A percentile compares a stretch with the other conserved stretches of the same genome.
Evolutionary conservation across 345 rosid genomes (phyloP).

Genomic region (Hypericum perforatum): DNA sequence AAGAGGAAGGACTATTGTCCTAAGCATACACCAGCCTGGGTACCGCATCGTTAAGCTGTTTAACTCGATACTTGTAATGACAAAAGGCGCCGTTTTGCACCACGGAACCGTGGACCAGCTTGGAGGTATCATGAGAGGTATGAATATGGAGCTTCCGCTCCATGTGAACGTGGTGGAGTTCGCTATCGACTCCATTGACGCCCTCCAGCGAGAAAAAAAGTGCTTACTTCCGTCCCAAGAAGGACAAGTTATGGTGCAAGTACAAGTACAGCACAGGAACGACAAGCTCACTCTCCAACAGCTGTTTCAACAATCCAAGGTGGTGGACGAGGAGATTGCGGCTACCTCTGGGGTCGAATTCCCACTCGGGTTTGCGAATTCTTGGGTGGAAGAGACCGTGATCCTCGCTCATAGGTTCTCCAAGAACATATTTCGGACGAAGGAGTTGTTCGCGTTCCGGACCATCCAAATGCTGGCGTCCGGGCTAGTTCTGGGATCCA

Average conservation of each 20-base stretch:
- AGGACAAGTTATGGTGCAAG: slow-evolving; percentile 16
- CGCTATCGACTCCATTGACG: slow-evolving; percentile 70
- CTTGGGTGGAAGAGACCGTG: slow-evolving; percentile 53
- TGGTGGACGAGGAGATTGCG: slow-evolving; percentile 39
- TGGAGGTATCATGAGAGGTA: slow-evolving; percentile 27
- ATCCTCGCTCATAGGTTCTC: slow-evolving; percentile 83
- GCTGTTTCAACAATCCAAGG: slow-evolving; percentile 74
- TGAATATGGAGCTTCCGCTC: slow-evolving; percentile 55
- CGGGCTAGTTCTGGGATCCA: slow-evolving; percentile 81
- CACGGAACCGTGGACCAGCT: slow-evolving; percentile 77
- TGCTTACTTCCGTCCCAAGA: slow-evolving; percentile 9
- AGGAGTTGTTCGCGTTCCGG: slow-evolving; percentile 72
- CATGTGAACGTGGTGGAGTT: slow-evolving; percentile 70
- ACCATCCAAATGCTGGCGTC: slow-evolving; percentile 77
- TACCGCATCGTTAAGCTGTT: slow-evolving; percentile 81
- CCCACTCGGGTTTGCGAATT: slow-evolving; percentile 48
- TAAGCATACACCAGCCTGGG: slow-evolving; percentile 91
- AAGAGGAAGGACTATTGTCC: slow-evolving; percentile 55
- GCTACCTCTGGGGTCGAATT: slow-evolving; percentile 23
- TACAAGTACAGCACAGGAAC: slow-evolving; percentile 31
- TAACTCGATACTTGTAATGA: slow-evolving; percentile 64
- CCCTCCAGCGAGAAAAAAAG: slow-evolving; percentile 28
- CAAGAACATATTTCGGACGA: slow-evolving; percentile 77
- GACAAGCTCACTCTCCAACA: slow-evolving; percentile 70
- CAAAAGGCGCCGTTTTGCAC: slow-evolving; percentile 67